phyloP scores from a whole-genome alignment of 352 stramenopile genomes.

The Globisporangium abappressorium region DNA sequence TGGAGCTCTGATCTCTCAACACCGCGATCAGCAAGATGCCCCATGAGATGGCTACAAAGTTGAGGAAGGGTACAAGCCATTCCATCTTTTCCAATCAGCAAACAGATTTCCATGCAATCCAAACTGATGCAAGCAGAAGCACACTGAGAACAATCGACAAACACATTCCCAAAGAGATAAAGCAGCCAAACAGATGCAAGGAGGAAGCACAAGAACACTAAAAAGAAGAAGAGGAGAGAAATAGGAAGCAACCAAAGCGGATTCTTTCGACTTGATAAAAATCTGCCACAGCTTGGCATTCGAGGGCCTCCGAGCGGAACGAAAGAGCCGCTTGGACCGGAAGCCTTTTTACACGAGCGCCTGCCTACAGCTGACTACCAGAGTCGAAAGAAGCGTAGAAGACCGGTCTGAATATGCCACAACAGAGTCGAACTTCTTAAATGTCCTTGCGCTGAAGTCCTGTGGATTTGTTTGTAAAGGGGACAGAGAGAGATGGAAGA shows the following conservation, averaged over 20 bases:
- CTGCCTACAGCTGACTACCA: constrained; percentile 9
- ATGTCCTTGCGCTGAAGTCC: constrained; percentile 92
- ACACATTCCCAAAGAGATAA: too few relatives aligned
- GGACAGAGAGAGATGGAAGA: background rate
- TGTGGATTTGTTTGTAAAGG: constrained; percentile 18
- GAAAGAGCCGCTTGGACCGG: background rate
- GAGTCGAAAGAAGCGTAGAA: constrained; percentile 52
- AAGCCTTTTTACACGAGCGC: constrained; percentile 5
- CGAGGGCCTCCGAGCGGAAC: background rate
- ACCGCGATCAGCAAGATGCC: background rate
- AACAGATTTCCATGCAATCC: background rate
- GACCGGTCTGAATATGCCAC: constrained; percentile 78
- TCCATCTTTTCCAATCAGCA: background rate
- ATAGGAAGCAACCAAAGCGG: constrained; percentile 18
- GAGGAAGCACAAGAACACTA: background rate
- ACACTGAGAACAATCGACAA: too few relatives aligned
- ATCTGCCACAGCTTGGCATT: constrained; percentile 17
- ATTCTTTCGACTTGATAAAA: constrained; percentile 20
- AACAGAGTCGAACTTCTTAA: constrained; percentile 57
- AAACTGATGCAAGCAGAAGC: background rate
- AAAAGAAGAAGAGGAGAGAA: background rate
- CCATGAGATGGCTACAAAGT: background rate
- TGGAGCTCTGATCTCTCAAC: background rate
- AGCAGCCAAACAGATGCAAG: background rate
- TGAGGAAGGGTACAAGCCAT: background rate